These are phyloP conservation scores for Fusarium sp. DNA, from an alignment of 2,329 filamentous ascomycete genomes.

Conservation along the genomic window DNA sequence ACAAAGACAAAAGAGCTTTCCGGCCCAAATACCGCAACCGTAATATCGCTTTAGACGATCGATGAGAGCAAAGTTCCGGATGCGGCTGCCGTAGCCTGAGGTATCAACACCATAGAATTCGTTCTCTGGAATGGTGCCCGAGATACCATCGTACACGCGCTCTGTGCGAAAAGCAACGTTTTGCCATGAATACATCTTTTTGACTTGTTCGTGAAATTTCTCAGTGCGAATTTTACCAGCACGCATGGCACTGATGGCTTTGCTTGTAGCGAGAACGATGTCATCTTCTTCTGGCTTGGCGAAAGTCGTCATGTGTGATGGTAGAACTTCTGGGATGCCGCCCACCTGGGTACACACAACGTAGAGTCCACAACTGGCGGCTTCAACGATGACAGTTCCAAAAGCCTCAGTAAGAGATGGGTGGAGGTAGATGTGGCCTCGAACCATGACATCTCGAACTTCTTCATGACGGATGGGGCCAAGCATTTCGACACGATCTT, in stretches of 20 bases:
- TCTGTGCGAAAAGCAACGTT: constrained; percentile 95
- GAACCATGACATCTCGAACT: constrained; percentile 96
- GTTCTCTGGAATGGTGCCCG: constrained; percentile 83
- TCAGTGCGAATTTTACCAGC: constrained; percentile 91
- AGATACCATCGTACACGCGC: constrained; percentile 93
- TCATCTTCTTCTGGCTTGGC: constrained; percentile 97
- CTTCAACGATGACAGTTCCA: constrained; percentile 97
- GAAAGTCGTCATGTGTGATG: constrained; percentile 96
- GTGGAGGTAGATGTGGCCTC: constrained; percentile 95
- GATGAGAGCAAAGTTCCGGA: constrained; percentile 91
- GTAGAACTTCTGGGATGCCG: constrained; percentile 95
- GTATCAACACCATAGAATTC: constrained; percentile 89
- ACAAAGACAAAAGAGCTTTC: constrained; percentile 95
- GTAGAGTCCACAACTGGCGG: constrained; percentile 93
- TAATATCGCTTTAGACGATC: constrained; percentile 97
- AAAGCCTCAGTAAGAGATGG: constrained; percentile 97
- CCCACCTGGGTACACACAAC: constrained; percentile 97
- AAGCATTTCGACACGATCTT: constrained; percentile 92
- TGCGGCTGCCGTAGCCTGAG: constrained; percentile 74
- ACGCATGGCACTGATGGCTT: constrained; percentile 86
- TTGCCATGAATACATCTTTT: constrained; percentile 98
- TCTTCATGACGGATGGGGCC: constrained; percentile 95
- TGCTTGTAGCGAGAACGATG: constrained; percentile 86
- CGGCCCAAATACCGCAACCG: constrained; percentile 97
- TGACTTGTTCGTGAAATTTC: constrained; percentile 95